Conservation (phyloP, 2,329 filamentous ascomycete genomes). For the Phialophora expanda region DNA sequence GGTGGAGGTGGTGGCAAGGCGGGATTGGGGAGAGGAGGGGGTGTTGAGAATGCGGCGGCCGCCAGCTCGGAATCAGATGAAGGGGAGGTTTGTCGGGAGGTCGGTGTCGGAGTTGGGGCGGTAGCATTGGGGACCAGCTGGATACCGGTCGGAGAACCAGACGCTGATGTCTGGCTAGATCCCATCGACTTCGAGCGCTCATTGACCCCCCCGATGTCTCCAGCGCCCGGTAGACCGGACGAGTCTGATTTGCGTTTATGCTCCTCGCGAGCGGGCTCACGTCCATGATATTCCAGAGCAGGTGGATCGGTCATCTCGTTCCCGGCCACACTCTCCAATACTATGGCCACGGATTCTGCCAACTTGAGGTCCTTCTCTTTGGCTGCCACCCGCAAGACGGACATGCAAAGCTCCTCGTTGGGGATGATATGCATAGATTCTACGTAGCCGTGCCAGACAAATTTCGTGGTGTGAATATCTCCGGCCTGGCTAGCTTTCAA, state of each 20-base stretch:
- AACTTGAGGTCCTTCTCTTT: slow-evolving; percentile 25
- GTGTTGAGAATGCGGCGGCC: slow-evolving; percentile 18
- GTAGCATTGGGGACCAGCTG: too few relatives aligned
- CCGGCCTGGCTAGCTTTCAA: slow-evolving; percentile 71
- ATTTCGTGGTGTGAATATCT: slow-evolving; percentile 67
- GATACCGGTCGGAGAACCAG: not conserved
- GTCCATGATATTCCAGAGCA: slow-evolving; percentile 4
- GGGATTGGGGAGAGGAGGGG: slow-evolving; percentile 8
- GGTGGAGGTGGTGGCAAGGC: slow-evolving; percentile 3
- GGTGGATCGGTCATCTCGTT: slow-evolving; percentile 15
- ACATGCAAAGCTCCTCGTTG: slow-evolving; percentile 27
- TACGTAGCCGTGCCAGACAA: slow-evolving; percentile 74
- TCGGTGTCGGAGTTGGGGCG: too few relatives aligned
- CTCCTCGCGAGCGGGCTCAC: slow-evolving; percentile 1
- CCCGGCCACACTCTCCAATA: slow-evolving; percentile 27
- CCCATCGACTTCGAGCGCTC: not conserved
- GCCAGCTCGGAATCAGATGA: slow-evolving; percentile 5
- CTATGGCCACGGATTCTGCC: slow-evolving; percentile 26
- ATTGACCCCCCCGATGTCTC: not conserved
- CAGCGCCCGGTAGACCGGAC: not conserved
- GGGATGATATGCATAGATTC: slow-evolving; percentile 64
- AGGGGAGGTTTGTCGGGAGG: not conserved
- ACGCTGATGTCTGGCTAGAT: not conserved
- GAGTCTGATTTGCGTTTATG: slow-evolving; percentile 16
- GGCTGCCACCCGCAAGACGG: slow-evolving; percentile 25